These are phyloP conservation scores for Acidiella bohemica DNA, from an alignment of 495 filamentous ascomycete species.

Conservation along the genomic window DNA sequence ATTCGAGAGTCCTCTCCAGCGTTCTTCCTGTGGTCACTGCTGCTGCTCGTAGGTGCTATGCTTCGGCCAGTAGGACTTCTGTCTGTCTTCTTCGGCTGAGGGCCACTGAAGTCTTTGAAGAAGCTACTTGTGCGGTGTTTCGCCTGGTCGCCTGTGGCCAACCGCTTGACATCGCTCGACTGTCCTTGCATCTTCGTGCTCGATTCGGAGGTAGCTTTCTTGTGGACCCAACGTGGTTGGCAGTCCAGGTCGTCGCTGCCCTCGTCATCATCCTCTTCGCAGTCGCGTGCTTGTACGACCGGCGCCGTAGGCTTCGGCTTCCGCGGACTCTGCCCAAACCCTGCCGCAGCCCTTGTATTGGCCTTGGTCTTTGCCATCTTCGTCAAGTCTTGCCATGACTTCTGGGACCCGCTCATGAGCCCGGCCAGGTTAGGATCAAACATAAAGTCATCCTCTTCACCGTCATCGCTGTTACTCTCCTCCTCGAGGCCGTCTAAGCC, in stretches of 20 bases:
- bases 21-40: too few species aligned
- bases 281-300: neutral
- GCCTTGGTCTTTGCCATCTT: slow-evolving; percentile 4
- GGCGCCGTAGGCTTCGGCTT: neutral
- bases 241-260: slow-evolving; percentile 16
- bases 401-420: slow-evolving; percentile 18
- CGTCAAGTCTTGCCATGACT: slow-evolving; percentile 5
- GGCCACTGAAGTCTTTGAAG: slow-evolving; percentile 10
- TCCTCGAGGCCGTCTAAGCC: neutral
- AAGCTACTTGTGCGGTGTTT: neutral
- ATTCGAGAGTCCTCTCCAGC: too few species aligned
- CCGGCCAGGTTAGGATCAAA: slow-evolving; percentile 21
- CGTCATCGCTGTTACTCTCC: slow-evolving; percentile 6
- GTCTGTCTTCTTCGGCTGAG: neutral
- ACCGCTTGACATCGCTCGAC: too few species aligned
- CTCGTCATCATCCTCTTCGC: slow-evolving; percentile 3
- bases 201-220: too few species aligned
- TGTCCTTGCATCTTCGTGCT: neutral
- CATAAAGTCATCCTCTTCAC: slow-evolving; percentile 18
- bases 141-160: too few species aligned
- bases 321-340: slow-evolving; percentile 15
- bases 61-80: neutral
- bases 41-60: neutral
- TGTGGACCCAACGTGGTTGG: too few species aligned
- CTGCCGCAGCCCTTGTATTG: slow-evolving; percentile 23